A percentile compares a stretch with the other conserved stretches of the same genome.
These are phyloP conservation scores for Suillus spraguei DNA, from an alignment of 768 basidiomycete species.

Conservation along the genomic window DNA sequence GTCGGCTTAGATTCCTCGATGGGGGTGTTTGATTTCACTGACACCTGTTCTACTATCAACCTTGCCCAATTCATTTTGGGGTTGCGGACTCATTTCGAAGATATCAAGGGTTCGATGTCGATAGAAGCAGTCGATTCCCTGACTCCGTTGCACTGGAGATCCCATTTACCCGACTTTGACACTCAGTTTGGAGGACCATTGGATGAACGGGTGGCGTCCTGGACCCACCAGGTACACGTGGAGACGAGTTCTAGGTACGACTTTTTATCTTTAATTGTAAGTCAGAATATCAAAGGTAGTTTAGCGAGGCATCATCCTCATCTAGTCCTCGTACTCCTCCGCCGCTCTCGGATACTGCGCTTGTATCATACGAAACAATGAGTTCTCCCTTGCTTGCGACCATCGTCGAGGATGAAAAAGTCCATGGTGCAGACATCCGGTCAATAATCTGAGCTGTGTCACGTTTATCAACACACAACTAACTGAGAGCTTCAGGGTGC, in stretches of 20 bases:
- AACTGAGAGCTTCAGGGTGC: neutral
- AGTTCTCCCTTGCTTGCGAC: neutral
- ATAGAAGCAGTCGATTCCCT: constrained; percentile 4
- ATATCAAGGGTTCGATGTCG: neutral
- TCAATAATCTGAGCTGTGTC: neutral
- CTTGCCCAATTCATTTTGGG: constrained; percentile 3
- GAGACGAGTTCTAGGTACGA: neutral
- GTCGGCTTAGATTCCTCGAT: neutral
- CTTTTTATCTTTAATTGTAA: neutral
- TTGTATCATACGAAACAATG: neutral
- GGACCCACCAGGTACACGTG: neutral
- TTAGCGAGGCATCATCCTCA: neutral
- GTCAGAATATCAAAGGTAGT: neutral
- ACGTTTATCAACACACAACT: neutral
- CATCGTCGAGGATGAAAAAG: neutral
- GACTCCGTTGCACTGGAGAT: neutral
- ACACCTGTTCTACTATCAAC: neutral
- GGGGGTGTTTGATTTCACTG: constrained; percentile 1
- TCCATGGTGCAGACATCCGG: neutral
- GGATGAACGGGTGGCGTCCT: neutral
- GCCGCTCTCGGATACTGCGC: neutral
- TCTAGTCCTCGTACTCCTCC: neutral
- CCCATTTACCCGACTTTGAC: neutral
- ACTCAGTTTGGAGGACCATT: neutral
- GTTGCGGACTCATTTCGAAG: constrained; percentile 1